These are phyloP conservation scores for Vaccinium vitisidaea DNA, from an alignment of 148 eudicot species.

Conservation along the genomic window DNA sequence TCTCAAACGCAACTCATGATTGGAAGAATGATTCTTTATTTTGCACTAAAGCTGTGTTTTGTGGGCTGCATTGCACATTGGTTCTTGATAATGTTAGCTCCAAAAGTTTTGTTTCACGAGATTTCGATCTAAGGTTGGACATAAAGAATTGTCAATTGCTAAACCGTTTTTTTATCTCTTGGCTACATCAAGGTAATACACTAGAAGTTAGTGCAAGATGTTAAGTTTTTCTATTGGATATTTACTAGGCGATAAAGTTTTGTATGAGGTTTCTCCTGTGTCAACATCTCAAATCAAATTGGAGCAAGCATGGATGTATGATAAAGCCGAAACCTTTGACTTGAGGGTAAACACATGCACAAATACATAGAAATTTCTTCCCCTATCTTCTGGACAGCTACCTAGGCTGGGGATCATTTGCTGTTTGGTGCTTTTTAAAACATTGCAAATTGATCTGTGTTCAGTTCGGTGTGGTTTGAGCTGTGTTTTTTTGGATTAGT, in stretches of 20 bases:
- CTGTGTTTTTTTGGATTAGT: neutral
- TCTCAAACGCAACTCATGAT: neutral
- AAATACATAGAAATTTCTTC: neutral
- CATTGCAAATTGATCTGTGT: neutral
- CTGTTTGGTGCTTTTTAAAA: neutral
- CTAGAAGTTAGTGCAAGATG: neutral
- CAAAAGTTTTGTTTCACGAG: neutral
- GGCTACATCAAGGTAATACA: neutral
- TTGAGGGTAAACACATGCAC: neutral
- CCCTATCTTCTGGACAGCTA: neutral
- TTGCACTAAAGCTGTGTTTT: neutral
- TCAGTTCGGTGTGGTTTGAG: neutral
- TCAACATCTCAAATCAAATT: neutral
- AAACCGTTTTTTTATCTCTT: neutral
- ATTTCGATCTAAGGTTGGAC: neutral
- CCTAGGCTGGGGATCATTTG: neutral
- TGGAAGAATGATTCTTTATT: neutral
- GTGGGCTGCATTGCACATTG: neutral
- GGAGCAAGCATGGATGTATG: neutral
- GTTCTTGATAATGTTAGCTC: neutral
- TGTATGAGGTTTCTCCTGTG: neutral
- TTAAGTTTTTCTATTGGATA: neutral
- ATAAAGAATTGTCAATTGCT: neutral
- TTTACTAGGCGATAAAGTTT: neutral
- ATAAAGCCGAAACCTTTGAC: neutral